Evolutionary conservation across 306 rosid species (phyloP).

Genomic region (Medicago ruthenica): DNA sequence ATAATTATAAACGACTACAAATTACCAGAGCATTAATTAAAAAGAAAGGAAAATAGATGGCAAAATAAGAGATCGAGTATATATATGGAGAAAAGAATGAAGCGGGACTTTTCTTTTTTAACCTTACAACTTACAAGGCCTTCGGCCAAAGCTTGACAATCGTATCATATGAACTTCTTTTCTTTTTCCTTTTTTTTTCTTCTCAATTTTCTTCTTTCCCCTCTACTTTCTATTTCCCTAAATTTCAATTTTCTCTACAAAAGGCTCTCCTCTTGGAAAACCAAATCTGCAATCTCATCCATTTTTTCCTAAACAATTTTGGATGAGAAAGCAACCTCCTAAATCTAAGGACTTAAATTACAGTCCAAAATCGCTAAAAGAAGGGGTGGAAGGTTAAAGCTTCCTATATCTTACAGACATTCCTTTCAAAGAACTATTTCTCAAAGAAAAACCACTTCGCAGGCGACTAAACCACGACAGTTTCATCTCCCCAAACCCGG

Average conservation of each 20-base stretch:
- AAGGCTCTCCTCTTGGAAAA: constrained; percentile 74
- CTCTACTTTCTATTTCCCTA: constrained; percentile 39
- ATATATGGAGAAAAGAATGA: constrained; percentile 28
- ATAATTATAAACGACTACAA: no score
- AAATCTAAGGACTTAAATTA: constrained; percentile 66
- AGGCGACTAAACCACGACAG: constrained; percentile 71
- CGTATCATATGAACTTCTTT: constrained; percentile 34
- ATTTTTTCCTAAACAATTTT: constrained; percentile 58
- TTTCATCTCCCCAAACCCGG: constrained; percentile 81
- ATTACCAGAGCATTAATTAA: background rate
- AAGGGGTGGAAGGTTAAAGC: constrained; percentile 39
- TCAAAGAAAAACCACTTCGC: constrained; percentile 57
- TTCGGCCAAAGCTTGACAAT: constrained; percentile 75
- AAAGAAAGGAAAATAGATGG: background rate
- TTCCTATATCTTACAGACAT: constrained; percentile 72
- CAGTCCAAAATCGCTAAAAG: constrained; percentile 52
- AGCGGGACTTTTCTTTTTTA: constrained; percentile 20
- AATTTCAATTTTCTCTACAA: constrained; percentile 71
- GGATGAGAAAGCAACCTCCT: constrained; percentile 65
- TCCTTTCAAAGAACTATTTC: constrained; percentile 65
- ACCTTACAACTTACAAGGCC: constrained; percentile 63
- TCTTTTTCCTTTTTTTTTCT: background rate
- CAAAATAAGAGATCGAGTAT: constrained; percentile 21
- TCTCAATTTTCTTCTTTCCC: background rate
- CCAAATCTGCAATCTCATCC: constrained; percentile 64